These are phyloP conservation scores for Vaccinium vitisidaea DNA, from an alignment of 148 eudicot species.

Conservation along the genomic window DNA sequence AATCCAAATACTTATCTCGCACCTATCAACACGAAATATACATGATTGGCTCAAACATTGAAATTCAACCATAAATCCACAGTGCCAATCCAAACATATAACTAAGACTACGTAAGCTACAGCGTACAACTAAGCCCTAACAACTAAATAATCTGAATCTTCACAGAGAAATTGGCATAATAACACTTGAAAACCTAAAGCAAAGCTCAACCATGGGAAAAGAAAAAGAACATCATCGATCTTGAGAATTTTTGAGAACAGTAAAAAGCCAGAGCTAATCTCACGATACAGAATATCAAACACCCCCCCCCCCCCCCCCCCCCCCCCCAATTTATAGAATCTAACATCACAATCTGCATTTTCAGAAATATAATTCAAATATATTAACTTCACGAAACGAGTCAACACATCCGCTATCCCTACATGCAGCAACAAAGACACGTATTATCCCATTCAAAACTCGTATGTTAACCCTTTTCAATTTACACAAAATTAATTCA, in stretches of 20 bases:
- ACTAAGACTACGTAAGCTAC: neutral
- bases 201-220: neutral
- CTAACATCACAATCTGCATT: neutral
- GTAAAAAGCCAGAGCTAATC: neutral
- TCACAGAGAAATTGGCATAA: neutral
- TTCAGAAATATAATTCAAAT: neutral
- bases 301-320: neutral
- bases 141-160: neutral
- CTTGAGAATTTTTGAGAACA: neutral
- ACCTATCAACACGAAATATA: slow-evolving; percentile 42
- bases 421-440: neutral
- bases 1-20: slow-evolving; percentile 93
- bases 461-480: neutral
- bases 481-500: neutral
- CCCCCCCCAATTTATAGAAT: neutral
- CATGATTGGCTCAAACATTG: neutral
- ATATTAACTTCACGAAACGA: too few relatives aligned
- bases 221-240: neutral
- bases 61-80: neutral
- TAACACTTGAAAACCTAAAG: neutral
- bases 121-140: neutral
- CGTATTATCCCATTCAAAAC: neutral
- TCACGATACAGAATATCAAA: neutral
- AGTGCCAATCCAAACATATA: neutral
- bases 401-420: too few relatives aligned